Base-by-base conservation (phyloP, 495 filamentous ascomycete genomes). In the Clohesyomyces aquaticus region DNA sequence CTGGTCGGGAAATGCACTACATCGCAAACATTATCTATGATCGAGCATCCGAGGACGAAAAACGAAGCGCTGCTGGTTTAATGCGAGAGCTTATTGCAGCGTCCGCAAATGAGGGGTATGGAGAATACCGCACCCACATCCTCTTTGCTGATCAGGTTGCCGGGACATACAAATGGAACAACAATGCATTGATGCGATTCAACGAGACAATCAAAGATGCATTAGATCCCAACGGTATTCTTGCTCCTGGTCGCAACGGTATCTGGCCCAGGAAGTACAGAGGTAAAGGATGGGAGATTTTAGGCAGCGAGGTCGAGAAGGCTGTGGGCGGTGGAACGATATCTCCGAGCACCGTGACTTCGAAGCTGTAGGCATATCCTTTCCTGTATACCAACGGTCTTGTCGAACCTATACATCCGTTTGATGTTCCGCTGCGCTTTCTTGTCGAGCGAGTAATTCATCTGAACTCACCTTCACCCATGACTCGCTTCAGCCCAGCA, bases 111-210 rank as follows among this genome's bases (percentile, higher is more conserved):
- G 71, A 78, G 18, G 84, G 82, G 0, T 85, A 78, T 60, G 82
- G 83, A 19, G 83, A 86, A 63, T 85, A 85, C 60, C 73, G 83
- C 4, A 83, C 83, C 1, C 83, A 86, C 70, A 59, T 87, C 9
- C 74, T 78, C 27, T 73, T 84, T 70, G 80, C 77, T 79, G 79
- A 87, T 66, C 82, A 84, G 71, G 78, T 87, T 11, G 79, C 81
- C 0, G 76, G 71, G 12, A 84, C 82, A n/a, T 87, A 86, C 67
- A 78, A 71, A 45, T 86, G 75, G 73, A 81, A 82, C 61, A 75
- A 82, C 52, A 74, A 77, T 22, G 79, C 79, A 3, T 59, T 81
- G 54, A 80, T 80, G 78, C 28, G 47, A 21, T 66, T 66, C 26
- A 66, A 59, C 35, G 47, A 59, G n/a, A 60, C 55, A 3, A 53